Conservation (phyloP, 768 basidiomycete species). For the Postia placenta region DNA sequence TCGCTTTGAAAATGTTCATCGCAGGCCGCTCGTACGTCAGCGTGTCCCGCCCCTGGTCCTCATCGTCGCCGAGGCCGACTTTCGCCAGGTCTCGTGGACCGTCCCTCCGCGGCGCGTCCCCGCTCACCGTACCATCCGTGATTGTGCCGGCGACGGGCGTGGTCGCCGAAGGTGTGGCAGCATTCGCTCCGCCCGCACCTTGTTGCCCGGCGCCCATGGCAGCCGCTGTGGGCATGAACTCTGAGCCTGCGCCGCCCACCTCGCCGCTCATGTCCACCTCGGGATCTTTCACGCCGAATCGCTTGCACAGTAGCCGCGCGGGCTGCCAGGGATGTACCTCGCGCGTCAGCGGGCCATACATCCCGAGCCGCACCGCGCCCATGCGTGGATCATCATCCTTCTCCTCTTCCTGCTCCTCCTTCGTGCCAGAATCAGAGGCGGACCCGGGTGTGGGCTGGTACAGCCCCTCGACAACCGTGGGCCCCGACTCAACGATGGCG, state of each 20-base stretch:
- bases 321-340: conserved; percentile 75
- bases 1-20: conserved; percentile 95
- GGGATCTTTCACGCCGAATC: conserved; percentile 90
- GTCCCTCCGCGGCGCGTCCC: background rate
- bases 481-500: conserved; percentile 58
- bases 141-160: conserved; percentile 9
- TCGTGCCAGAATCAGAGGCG: background rate
- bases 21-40: conserved; percentile 83
- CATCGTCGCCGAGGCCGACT: conserved; percentile 89
- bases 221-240: conserved; percentile 9
- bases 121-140: conserved; percentile 5
- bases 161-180: background rate
- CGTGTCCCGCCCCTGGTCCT: conserved; percentile 80
- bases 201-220: conserved; percentile 3
- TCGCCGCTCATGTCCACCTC: conserved; percentile 43
- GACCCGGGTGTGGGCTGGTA: conserved; percentile 39
- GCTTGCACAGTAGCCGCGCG: conserved; percentile 80
- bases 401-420: conserved; percentile 37
- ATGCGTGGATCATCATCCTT: conserved; percentile 71
- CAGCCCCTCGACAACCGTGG: conserved; percentile 60
- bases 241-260: conserved; percentile 10
- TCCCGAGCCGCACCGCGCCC: conserved; percentile 77
- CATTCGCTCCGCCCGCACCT: background rate
- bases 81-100: conserved; percentile 58
- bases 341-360: conserved; percentile 87